A percentile compares a stretch with the other conserved stretches of the same genome.
Evolutionary conservation across 257 asterid genomes (phyloP).

Genomic region (Jaltomata sinuosa): DNA sequence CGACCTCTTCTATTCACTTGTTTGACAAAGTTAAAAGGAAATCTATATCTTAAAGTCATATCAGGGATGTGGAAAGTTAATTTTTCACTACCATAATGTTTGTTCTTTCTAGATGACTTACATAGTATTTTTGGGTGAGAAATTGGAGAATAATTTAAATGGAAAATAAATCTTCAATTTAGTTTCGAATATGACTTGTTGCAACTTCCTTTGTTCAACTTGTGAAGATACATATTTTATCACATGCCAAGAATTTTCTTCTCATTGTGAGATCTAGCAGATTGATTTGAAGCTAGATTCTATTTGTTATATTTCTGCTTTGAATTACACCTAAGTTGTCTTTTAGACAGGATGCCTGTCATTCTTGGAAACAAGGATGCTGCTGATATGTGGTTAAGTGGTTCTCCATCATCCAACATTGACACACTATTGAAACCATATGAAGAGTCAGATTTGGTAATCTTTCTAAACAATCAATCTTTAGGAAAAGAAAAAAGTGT

Average conservation of each 20-base stretch:
- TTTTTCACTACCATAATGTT: not conserved
- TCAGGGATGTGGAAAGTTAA: not conserved
- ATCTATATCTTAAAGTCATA: not conserved
- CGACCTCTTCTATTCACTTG: not conserved
- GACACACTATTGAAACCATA: constrained; percentile 70
- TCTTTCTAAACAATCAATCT: not conserved
- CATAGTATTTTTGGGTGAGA: not conserved
- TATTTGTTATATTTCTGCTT: not conserved
- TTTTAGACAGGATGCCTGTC: constrained; percentile 95
- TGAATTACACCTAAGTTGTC: not conserved
- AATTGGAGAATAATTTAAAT: not conserved
- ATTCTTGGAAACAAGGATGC: constrained; percentile 73
- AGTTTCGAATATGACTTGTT: not conserved
- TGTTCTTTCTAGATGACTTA: not conserved
- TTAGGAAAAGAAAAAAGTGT: not conserved
- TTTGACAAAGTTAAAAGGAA: not conserved
- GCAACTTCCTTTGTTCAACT: not conserved
- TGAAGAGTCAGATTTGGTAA: constrained; percentile 70
- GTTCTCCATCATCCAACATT: constrained; percentile 44
- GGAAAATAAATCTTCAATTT: not conserved
- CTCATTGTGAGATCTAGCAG: not conserved
- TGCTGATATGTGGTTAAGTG: constrained; percentile 58
- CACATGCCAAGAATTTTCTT: not conserved
- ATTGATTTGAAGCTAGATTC: not conserved
- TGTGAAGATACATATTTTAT: not conserved